Evolutionary conservation across 192 early-diverging fungal species (phyloP).

Genomic region (Coemansia sp.): DNA sequence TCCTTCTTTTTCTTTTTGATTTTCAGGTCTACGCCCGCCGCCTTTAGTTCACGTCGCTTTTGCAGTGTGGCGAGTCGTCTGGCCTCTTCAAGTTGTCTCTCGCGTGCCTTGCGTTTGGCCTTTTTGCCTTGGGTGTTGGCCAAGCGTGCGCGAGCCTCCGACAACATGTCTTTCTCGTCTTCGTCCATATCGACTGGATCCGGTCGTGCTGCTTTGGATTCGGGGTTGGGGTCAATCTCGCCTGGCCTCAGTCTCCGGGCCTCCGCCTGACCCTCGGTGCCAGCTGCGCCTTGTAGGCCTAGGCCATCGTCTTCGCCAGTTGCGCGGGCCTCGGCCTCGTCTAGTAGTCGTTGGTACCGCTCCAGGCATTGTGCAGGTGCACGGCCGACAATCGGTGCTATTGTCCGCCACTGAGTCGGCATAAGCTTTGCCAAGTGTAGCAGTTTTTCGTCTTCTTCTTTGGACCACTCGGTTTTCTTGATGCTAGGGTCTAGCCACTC

Average conservation of each 20-base stretch:
- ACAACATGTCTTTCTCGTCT: constrained; percentile 99
- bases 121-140: constrained; percentile 99
- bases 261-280: constrained; percentile 59
- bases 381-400: constrained; percentile 96
- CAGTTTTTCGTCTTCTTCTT: constrained; percentile 97
- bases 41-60: constrained; percentile 95
- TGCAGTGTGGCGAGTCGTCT: constrained; percentile 86
- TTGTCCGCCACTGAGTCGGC: constrained; percentile 99
- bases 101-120: constrained; percentile 97
- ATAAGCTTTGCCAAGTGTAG: constrained; percentile 97
- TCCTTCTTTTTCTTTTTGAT: constrained; percentile 71
- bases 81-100: constrained; percentile 96
- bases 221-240: constrained; percentile 97
- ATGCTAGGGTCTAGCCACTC: constrained; percentile 99
- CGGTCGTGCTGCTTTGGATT: constrained; percentile 94
- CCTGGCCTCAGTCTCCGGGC: constrained; percentile 86
- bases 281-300: constrained; percentile 65
- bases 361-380: constrained; percentile 97
- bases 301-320: constrained; percentile 59
- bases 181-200: constrained; percentile 99
- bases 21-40: constrained; percentile 89
- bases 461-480: constrained; percentile 99
- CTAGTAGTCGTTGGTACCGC: constrained; percentile 91
- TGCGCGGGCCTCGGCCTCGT: constrained; percentile 92
- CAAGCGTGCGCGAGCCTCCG: constrained; percentile 94